These are phyloP conservation scores for Rhododendron simsii DNA, from an alignment of 148 eudicot genomes.

Conservation along the genomic window DNA sequence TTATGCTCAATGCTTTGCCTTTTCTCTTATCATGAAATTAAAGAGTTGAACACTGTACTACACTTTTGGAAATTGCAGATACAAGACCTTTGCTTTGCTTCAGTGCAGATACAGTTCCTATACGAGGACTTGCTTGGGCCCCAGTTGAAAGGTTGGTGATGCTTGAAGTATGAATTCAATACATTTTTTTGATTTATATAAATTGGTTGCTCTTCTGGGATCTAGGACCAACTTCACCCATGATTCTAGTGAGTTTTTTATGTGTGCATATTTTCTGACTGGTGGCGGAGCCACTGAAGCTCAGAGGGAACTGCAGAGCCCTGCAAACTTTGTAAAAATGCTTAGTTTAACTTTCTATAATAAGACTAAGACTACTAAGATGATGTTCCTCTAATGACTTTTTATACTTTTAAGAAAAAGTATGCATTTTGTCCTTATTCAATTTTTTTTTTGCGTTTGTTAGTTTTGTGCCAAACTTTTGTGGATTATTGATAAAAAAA, in stretches of 20 bases:
- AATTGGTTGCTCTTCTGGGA: background rate
- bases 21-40: background rate
- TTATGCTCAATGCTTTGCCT: background rate
- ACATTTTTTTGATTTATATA: background rate
- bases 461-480: no score
- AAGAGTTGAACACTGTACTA: constrained; percentile 9
- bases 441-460: no score
- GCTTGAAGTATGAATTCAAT: background rate
- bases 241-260: background rate
- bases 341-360: background rate
- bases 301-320: background rate
- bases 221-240: background rate
- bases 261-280: background rate
- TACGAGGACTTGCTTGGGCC: constrained; percentile 90
- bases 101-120: constrained; percentile 83
- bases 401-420: no score
- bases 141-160: constrained; percentile 65
- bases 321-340: background rate
- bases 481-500: no score
- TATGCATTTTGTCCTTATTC: no score
- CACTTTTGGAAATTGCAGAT: constrained; percentile 43
- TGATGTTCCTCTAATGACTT: no score
- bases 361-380: background rate
- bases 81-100: constrained; percentile 77
- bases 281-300: background rate